phyloP scores from a whole-genome alignment of 2,329 filamentous ascomycete species.

The Cladosporium sp. region DNA sequence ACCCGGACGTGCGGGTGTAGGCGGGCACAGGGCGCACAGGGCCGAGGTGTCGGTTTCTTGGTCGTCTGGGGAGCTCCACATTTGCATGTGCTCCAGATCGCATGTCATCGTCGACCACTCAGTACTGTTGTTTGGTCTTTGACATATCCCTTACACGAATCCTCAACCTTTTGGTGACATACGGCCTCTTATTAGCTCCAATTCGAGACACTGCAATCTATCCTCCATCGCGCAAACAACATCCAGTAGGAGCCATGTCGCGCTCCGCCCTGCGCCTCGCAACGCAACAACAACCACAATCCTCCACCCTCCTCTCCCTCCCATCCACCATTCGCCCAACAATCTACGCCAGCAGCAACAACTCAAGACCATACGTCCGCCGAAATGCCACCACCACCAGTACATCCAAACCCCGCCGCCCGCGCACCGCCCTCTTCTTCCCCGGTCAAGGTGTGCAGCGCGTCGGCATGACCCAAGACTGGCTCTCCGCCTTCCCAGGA shows the following conservation, averaged over 20 bases:
- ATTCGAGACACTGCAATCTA: no score
- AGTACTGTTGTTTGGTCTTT: not conserved
- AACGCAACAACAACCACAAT: constrained; percentile 17
- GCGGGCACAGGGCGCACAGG: not conserved
- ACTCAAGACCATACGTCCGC: constrained; percentile 27
- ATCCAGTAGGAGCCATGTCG: constrained; percentile 7
- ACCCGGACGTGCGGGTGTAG: not conserved
- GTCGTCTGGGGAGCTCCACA: not conserved
- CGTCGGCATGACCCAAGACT: constrained; percentile 57
- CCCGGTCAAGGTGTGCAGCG: constrained; percentile 43
- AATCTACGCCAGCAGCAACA: constrained; percentile 27
- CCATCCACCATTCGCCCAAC: constrained; percentile 33
- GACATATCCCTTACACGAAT: not conserved
- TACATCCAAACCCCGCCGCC: constrained; percentile 30
- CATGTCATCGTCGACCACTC: not conserved
- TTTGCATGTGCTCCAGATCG: not conserved
- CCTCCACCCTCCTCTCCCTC: constrained; percentile 32
- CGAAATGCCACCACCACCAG: constrained; percentile 29
- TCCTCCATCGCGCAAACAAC: no score
- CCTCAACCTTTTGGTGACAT: no score
- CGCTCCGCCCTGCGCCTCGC: constrained; percentile 17
- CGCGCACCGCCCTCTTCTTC: constrained; percentile 43
- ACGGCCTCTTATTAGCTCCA: no score
- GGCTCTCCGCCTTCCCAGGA: constrained; percentile 81
- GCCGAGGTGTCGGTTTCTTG: not conserved